A percentile compares a stretch with the other conserved stretches of the same genome.
phyloP scores from a whole-genome alignment of 2,329 filamentous ascomycete genomes.

The Cladosporium halotolerans region DNA sequence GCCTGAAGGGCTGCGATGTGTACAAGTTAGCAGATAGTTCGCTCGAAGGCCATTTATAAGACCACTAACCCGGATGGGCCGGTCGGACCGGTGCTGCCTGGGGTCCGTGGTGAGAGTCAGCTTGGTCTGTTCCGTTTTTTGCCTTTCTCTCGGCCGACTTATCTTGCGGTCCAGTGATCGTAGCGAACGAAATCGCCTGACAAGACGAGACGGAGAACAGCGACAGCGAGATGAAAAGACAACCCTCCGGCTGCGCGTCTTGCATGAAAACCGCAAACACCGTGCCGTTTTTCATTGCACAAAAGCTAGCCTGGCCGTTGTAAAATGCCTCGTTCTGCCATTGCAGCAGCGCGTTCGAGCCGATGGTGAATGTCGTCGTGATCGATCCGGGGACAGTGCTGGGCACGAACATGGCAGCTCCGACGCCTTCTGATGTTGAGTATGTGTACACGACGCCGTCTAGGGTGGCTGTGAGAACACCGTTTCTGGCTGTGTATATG shows the following conservation, averaged over 20 bases:
- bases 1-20: not conserved
- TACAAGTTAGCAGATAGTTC: too few relatives aligned
- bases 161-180: conserved; percentile 1
- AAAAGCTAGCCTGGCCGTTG: conserved; percentile 26
- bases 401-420: conserved; percentile 22
- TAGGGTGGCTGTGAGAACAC: conserved; percentile 23
- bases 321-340: conserved; percentile 25
- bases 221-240: conserved; percentile 22
- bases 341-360: conserved; percentile 16
- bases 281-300: conserved; percentile 24
- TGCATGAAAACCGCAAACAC: conserved; percentile 25
- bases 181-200: conserved; percentile 16
- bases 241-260: conserved; percentile 20
- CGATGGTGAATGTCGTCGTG: conserved; percentile 22
- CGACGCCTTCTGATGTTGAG: conserved; percentile 21
- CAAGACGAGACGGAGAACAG: conserved; percentile 23
- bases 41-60: too few relatives aligned
- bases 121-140: not conserved
- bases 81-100: not conserved
- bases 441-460: conserved; percentile 23
- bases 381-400: conserved; percentile 22
- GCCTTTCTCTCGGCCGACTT: not conserved
- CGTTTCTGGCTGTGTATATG: conserved; percentile 23
- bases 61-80: not conserved
- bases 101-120: not conserved